These are phyloP conservation scores for Lipomyces mesembrius DNA, from an alignment of 805 yeast species.

Conservation along the genomic window DNA sequence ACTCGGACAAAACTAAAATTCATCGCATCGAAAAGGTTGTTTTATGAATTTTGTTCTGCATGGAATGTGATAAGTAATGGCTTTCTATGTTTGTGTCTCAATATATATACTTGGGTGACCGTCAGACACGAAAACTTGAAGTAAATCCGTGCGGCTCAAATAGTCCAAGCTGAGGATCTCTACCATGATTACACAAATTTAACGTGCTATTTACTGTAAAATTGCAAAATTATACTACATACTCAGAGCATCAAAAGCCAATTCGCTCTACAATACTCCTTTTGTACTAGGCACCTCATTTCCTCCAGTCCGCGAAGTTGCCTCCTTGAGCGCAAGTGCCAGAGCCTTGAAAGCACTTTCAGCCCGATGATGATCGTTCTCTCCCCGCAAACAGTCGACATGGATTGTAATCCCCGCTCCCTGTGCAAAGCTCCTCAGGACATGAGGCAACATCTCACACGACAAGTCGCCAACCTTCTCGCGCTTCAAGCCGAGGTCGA, in stretches of 20 bases:
- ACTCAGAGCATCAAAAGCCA: background rate
- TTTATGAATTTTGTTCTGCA: background rate
- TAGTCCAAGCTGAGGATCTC: too few relatives aligned
- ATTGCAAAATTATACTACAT: background rate
- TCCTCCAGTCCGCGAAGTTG: slow-evolving; percentile 74
- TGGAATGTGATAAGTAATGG: background rate
- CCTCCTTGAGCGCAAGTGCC: slow-evolving; percentile 89
- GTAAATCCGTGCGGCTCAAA: background rate
- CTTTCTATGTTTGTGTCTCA: background rate
- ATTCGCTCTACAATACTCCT: slow-evolving; percentile 65
- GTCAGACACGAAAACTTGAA: background rate
- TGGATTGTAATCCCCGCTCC: slow-evolving; percentile 90
- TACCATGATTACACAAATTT: too few relatives aligned
- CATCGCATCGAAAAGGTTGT: background rate
- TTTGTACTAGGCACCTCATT: slow-evolving; percentile 95
- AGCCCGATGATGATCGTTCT: slow-evolving; percentile 94
- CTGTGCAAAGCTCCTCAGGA: slow-evolving; percentile 89
- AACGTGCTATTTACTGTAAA: background rate
- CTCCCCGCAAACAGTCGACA: slow-evolving; percentile 91
- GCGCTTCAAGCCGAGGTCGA: slow-evolving; percentile 86
- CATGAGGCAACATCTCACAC: slow-evolving; percentile 98
- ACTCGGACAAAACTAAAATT: background rate
- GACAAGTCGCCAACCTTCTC: slow-evolving; percentile 92
- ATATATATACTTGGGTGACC: background rate
- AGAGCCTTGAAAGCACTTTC: slow-evolving; percentile 96